Percentiles rank a stretch among this genome's conserved stretches.
Evolutionary conservation across 148 eudicot species (phyloP).

Genomic region (Vaccinium macrocarpon): DNA sequence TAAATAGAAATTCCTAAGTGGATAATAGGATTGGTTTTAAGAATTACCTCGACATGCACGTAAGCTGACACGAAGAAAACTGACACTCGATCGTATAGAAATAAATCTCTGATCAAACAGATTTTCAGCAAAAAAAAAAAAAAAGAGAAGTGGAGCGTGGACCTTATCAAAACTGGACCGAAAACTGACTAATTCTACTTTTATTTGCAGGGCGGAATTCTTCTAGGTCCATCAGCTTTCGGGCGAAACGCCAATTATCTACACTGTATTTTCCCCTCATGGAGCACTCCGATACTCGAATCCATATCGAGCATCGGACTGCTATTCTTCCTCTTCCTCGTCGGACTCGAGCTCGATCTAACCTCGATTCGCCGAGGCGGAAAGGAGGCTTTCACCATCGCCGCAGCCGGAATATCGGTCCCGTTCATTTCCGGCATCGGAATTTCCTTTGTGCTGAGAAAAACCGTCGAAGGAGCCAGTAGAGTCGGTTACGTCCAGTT

Average conservation of each 20-base stretch:
- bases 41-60: no score
- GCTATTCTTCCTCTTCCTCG: slow-evolving; percentile 47
- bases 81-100: no score
- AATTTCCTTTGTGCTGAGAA: slow-evolving; percentile 26
- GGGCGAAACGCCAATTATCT: slow-evolving; percentile 36
- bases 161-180: no score
- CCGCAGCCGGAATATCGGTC: slow-evolving; percentile 37
- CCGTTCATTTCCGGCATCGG: slow-evolving; percentile 40
- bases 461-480: slow-evolving; percentile 28
- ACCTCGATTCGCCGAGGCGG: slow-evolving; percentile 35
- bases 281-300: slow-evolving; percentile 55
- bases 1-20: no score
- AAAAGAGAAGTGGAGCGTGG: no score
- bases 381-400: slow-evolving; percentile 32
- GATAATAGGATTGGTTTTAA: no score
- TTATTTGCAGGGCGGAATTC: slow-evolving; percentile 38
- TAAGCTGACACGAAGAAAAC: no score
- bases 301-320: slow-evolving; percentile 42
- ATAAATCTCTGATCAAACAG: no score
- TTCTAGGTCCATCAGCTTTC: slow-evolving; percentile 49
- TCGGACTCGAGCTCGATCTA: slow-evolving; percentile 48
- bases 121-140: no score
- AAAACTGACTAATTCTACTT: no score
- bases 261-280: slow-evolving; percentile 36
- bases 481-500: slow-evolving; percentile 28